These are phyloP conservation scores for Rhodomyrtus psidioides DNA, from an alignment of 441 rosid species.

Conservation along the genomic window DNA sequence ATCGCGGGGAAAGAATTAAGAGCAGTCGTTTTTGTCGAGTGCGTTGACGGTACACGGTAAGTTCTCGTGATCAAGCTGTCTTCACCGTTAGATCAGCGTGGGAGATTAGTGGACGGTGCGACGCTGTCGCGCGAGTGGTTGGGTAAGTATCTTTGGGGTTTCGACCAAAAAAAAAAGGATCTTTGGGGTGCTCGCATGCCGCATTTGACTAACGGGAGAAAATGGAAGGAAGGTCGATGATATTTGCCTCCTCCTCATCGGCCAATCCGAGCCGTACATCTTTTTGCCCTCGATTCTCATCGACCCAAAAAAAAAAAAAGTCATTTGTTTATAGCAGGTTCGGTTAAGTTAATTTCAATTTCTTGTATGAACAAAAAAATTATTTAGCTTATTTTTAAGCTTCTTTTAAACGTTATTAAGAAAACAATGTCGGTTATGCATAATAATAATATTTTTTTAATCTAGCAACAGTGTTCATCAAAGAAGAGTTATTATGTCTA, in stretches of 20 bases:
- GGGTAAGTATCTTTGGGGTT: not conserved
- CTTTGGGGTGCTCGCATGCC: not conserved
- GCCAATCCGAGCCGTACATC: not conserved
- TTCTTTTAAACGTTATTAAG: not conserved
- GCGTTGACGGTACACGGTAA: not conserved
- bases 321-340: not conserved
- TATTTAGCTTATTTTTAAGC: not conserved
- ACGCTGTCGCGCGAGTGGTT: not conserved
- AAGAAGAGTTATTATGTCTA: not conserved
- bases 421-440: not conserved
- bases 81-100: not conserved
- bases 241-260: not conserved
- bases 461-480: not conserved
- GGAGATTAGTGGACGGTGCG: not conserved
- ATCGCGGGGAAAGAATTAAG: not conserved
- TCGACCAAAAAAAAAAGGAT: no score
- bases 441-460: not conserved
- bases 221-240: not conserved
- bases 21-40: not conserved
- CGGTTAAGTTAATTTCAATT: not conserved
- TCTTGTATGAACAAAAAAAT: not conserved
- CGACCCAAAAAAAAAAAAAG: no score
- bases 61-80: not conserved
- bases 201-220: not conserved
- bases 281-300: not conserved